phyloP scores from a whole-genome alignment of 192 early-diverging fungal genomes.

The Helicostylum pulchrum region DNA sequence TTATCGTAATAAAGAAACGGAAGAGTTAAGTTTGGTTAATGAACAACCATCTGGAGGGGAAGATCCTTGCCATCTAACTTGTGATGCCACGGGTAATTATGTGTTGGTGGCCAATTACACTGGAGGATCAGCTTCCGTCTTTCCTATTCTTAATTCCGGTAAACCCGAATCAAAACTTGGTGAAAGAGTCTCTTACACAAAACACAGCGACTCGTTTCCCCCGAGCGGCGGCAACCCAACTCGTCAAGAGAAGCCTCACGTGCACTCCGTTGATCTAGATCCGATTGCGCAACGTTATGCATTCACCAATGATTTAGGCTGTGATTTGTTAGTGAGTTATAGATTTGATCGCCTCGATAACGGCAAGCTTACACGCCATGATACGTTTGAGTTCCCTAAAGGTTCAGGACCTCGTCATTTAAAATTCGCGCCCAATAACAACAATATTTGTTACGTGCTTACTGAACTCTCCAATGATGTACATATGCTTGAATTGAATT shows the following conservation, averaged over 20 bases:
- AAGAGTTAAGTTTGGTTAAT: slow-evolving; percentile 19
- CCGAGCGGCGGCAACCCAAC: slow-evolving; percentile 14
- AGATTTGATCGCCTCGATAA: slow-evolving; percentile 5
- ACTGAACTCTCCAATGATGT: slow-evolving; percentile 31
- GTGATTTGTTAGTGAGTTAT: slow-evolving; percentile 24
- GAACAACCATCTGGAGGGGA: slow-evolving; percentile 20
- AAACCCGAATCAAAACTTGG: neutral
- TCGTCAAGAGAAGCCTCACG: slow-evolving; percentile 35
- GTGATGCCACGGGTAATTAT: slow-evolving; percentile 20
- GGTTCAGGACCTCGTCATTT: slow-evolving; percentile 37
- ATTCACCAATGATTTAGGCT: slow-evolving; percentile 32
- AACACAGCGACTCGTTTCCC: neutral
- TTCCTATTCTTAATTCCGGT: slow-evolving; percentile 15
- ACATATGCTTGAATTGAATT: slow-evolving; percentile 33
- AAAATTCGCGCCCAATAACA: slow-evolving; percentile 27
- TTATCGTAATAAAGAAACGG: slow-evolving; percentile 6
- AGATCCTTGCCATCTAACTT: slow-evolving; percentile 28
- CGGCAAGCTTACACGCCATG: neutral
- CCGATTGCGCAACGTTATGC: slow-evolving; percentile 15
- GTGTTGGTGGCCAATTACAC: slow-evolving; percentile 33
- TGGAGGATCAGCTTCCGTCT: slow-evolving; percentile 21
- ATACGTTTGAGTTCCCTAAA: slow-evolving; percentile 17
- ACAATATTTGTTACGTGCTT: slow-evolving; percentile 27
- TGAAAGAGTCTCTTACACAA: neutral
- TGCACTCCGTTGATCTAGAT: slow-evolving; percentile 30